A percentile compares a stretch with the other conserved stretches of the same genome.
Conservation (phyloP, 2,329 filamentous ascomycete species). For the Teratosphaeria nubilosa region DNA sequence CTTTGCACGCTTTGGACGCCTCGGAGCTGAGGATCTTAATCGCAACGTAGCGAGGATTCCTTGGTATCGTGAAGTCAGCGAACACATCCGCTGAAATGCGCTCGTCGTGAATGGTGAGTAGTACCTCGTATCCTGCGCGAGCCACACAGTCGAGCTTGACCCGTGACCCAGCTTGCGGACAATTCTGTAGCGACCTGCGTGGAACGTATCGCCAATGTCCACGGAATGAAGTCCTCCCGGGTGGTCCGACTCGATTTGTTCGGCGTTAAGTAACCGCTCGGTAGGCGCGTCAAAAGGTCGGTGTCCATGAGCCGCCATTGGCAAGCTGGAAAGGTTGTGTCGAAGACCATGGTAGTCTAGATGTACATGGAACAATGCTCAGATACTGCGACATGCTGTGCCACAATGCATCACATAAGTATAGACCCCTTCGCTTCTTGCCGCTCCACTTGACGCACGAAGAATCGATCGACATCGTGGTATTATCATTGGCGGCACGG, state of each 20-base stretch:
- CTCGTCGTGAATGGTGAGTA: background rate
- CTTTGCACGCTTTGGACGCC: background rate
- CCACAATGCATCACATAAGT: too few species aligned
- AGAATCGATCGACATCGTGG: too few species aligned
- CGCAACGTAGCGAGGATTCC: background rate
- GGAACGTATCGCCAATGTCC: conserved; percentile 21
- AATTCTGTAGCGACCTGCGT: conserved; percentile 26
- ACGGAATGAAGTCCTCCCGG: conserved; percentile 28
- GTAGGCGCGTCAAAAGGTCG: too few species aligned
- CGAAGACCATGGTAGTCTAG: too few species aligned
- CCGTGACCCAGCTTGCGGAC: conserved; percentile 30
- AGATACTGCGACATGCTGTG: too few species aligned
- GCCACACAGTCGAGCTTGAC: conserved; percentile 27
- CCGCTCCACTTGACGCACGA: too few species aligned
- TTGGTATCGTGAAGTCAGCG: background rate
- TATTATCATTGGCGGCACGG: too few species aligned
- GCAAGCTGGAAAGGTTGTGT: too few species aligned
- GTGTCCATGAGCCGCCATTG: too few species aligned
- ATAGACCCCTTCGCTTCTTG: too few species aligned
- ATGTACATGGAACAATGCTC: too few species aligned
- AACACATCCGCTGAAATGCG: background rate
- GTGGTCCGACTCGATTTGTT: background rate
- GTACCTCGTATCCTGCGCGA: conserved; percentile 4
- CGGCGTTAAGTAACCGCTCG: too few species aligned
- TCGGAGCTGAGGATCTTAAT: background rate